Conservation (phyloP, 1,284 basidiomycete species). For the Tilletia caries region DNA sequence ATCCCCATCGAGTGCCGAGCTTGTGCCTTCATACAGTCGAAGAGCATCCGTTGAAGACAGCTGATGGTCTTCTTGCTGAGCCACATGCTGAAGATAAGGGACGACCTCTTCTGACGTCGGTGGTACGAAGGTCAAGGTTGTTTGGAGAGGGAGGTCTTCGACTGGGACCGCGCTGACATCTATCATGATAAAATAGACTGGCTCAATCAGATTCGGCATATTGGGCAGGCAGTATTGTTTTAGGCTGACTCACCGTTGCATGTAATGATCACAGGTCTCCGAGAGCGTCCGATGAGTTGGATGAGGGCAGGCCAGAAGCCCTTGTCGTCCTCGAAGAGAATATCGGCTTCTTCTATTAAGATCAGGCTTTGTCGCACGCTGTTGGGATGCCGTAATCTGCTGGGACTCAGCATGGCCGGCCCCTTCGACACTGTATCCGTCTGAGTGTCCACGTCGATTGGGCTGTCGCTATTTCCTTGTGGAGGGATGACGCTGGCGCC, state of each 20-base stretch:
- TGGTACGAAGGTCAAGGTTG: conserved; percentile 29
- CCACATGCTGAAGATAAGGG: conserved; percentile 71
- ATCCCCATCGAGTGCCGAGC: conserved; percentile 53
- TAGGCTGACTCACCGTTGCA: conserved; percentile 31
- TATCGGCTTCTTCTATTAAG: conserved; percentile 93
- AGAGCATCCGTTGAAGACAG: conserved; percentile 19
- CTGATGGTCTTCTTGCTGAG: conserved; percentile 61
- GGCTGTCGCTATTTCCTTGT: no score
- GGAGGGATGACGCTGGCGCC: no score
- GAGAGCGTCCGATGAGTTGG: conserved; percentile 41
- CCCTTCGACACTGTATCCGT: no score
- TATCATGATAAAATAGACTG: not conserved
- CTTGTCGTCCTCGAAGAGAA: conserved; percentile 81
- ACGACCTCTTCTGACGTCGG: conserved; percentile 25
- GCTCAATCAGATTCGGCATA: conserved; percentile 1
- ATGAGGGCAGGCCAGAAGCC: conserved; percentile 78
- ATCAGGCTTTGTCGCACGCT: conserved; percentile 75
- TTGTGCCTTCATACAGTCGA: conserved; percentile 17
- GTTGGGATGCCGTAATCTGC: not conserved
- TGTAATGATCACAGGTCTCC: conserved; percentile 45
- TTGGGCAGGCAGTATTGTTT: conserved; percentile 16
- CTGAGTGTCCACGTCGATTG: no score
- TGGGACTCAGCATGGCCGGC: no score
- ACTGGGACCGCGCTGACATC: conserved; percentile 28
- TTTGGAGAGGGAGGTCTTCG: conserved; percentile 34